These are phyloP conservation scores for Colletotrichum sp. DNA, from an alignment of 2,329 filamentous ascomycete species.

Conservation along the genomic window DNA sequence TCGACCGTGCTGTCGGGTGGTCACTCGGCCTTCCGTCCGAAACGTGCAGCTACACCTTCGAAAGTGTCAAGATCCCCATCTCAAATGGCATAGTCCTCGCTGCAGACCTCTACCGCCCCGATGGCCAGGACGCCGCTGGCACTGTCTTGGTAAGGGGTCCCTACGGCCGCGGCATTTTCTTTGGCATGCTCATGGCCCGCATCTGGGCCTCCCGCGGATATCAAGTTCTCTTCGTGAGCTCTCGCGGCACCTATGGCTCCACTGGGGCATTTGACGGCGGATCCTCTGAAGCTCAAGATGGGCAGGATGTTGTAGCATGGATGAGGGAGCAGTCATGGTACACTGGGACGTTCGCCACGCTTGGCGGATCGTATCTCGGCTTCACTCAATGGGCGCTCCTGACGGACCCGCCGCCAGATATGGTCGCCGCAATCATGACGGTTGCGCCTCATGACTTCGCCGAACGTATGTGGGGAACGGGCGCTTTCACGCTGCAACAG, in stretches of 20 bases:
- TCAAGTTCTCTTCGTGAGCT: constrained; percentile 24
- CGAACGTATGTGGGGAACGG: constrained; percentile 12
- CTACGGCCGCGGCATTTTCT: constrained; percentile 17
- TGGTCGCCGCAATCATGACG: constrained; percentile 19
- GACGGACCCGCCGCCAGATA: constrained; percentile 20
- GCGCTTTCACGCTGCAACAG: constrained; percentile 6
- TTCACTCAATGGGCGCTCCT: constrained; percentile 26
- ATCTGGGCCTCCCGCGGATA: constrained; percentile 26
- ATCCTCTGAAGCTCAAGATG: constrained; percentile 17
- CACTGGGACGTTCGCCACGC: constrained; percentile 24
- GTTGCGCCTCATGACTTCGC: constrained; percentile 19
- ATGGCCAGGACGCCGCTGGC: constrained; percentile 4
- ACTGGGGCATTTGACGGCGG: constrained; percentile 3
- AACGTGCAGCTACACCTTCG: constrained; percentile 10
- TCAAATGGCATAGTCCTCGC: constrained; percentile 25
- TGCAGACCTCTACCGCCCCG: constrained; percentile 27
- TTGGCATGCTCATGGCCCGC: constrained; percentile 14
- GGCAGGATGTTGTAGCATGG: constrained; percentile 23
- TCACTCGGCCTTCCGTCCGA: constrained; percentile 14
- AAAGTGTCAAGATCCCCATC: constrained; percentile 14
- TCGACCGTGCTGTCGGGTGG: neutral
- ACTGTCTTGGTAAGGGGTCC: constrained; percentile 17
- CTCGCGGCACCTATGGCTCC: constrained; percentile 17
- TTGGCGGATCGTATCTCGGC: constrained; percentile 22
- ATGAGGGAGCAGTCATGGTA: constrained; percentile 27